Conservation (phyloP, 192 early-diverging fungal species). For the Umbelopsis ramanniana region DNA sequence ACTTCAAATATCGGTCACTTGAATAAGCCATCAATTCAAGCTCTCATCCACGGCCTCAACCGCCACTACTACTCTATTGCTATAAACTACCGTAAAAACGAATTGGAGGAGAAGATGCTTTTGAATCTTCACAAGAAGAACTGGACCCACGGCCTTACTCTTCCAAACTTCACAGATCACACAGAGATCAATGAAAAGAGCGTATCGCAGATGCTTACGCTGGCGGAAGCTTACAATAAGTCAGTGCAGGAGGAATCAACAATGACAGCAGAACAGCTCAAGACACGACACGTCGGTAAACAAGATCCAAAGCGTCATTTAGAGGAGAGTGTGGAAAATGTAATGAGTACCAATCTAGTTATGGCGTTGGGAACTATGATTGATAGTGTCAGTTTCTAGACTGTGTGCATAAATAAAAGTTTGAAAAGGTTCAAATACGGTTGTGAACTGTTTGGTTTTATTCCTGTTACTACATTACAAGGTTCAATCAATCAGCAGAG, state of each 20-base stretch:
- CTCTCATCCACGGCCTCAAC: slow-evolving; percentile 97
- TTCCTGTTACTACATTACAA: neutral
- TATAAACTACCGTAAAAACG: slow-evolving; percentile 99
- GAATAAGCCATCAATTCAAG: slow-evolving; percentile 97
- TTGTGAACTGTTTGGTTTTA: neutral
- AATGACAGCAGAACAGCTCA: slow-evolving; percentile 91
- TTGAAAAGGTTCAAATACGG: neutral
- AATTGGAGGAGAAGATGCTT: slow-evolving; percentile 99
- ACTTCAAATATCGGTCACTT: slow-evolving; percentile 99
- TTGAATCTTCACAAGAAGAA: slow-evolving; percentile 99
- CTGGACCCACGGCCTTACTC: slow-evolving; percentile 94
- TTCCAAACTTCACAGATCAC: slow-evolving; percentile 84
- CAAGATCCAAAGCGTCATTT: slow-evolving; percentile 99
- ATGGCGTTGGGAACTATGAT: slow-evolving; percentile 93
- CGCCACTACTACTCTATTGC: slow-evolving; percentile 99
- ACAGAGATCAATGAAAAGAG: slow-evolving; percentile 80
- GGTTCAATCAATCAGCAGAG: neutral
- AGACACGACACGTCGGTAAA: slow-evolving; percentile 99
- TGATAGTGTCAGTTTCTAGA: slow-evolving; percentile 71
- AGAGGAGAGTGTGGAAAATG: slow-evolving; percentile 88
- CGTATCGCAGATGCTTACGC: slow-evolving; percentile 87
- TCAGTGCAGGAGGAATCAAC: slow-evolving; percentile 96
- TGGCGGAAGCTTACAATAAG: slow-evolving; percentile 97
- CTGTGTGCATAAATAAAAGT: slow-evolving; percentile 4
- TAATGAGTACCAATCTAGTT: slow-evolving; percentile 97